Conservation (phyloP, 148 eudicot species). For the Heliosperma pusillum region DNA sequence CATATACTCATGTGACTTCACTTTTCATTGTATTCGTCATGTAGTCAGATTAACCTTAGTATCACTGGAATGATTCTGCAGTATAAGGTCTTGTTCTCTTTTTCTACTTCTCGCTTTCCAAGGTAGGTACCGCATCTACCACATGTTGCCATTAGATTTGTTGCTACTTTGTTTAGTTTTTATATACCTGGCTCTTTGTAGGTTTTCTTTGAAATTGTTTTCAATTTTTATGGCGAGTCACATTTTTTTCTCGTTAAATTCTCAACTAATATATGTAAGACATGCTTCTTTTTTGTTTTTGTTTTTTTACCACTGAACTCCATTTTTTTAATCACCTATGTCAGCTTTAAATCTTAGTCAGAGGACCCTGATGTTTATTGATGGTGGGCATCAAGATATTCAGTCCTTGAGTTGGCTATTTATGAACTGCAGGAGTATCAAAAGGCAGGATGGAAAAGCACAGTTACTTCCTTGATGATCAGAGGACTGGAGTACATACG, state of each 20-base stretch:
- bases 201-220: neutral
- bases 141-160: neutral
- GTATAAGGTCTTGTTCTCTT: slow-evolving; percentile 19
- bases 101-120: slow-evolving; percentile 3
- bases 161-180: neutral
- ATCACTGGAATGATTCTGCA: slow-evolving; percentile 15
- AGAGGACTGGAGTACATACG: neutral
- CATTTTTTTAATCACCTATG: neutral
- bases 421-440: slow-evolving; percentile 24
- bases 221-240: neutral
- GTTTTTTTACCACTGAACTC: neutral
- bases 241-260: neutral
- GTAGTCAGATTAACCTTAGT: slow-evolving; percentile 19
- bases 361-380: slow-evolving; percentile 13
- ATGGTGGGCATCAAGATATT: slow-evolving; percentile 12
- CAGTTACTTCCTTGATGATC: neutral
- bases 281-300: neutral
- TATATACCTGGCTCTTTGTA: neutral
- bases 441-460: slow-evolving; percentile 11
- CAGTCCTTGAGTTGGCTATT: slow-evolving; percentile 18
- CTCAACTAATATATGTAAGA: neutral
- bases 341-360: neutral
- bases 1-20: slow-evolving; percentile 9
- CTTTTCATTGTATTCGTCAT: slow-evolving; percentile 4
- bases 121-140: neutral